A percentile compares a stretch with the other conserved stretches of the same genome.
phyloP scores from a whole-genome alignment of 1,139 yeast species.

The Nakaseomyces nivariensis region DNA sequence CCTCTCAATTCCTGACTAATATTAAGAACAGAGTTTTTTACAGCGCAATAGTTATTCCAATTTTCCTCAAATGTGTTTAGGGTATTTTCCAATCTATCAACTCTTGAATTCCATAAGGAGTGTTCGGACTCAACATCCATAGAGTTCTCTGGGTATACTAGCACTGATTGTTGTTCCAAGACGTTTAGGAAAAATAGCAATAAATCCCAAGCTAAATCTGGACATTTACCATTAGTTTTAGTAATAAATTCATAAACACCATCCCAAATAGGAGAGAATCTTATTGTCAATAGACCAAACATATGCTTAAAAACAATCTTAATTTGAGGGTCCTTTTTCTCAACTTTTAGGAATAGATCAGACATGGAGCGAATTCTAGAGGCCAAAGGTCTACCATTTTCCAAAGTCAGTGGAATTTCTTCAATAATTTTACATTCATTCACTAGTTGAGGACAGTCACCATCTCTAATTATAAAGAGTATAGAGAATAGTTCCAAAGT shows the following conservation, averaged over 20 bases:
- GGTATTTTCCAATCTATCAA: constrained; percentile 32
- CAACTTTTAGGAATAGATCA: constrained; percentile 36
- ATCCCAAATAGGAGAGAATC: constrained; percentile 81
- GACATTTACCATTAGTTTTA: constrained; percentile 36
- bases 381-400: constrained; percentile 67
- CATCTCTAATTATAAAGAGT: constrained; percentile 26
- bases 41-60: constrained; percentile 23
- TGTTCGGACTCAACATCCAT: constrained; percentile 8
- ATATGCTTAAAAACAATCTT: constrained; percentile 44
- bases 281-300: constrained; percentile 65
- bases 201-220: constrained; percentile 48
- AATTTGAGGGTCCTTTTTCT: constrained; percentile 29
- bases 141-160: constrained; percentile 15
- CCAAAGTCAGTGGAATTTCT: constrained; percentile 57
- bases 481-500: constrained; percentile 37
- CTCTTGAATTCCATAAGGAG: constrained; percentile 28
- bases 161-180: constrained; percentile 13
- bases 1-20: constrained; percentile 32
- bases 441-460: constrained; percentile 31
- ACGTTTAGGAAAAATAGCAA: constrained; percentile 33
- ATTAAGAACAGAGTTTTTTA: constrained; percentile 33
- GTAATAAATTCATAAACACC: constrained; percentile 58
- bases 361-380: constrained; percentile 59
- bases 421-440: constrained; percentile 49
- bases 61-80: constrained; percentile 21